Evolutionary conservation across 208 protist species (phyloP), one percentile per base, ranked within the genome.

Genomic region (Herpetomonas samuelpessoai): DNA sequence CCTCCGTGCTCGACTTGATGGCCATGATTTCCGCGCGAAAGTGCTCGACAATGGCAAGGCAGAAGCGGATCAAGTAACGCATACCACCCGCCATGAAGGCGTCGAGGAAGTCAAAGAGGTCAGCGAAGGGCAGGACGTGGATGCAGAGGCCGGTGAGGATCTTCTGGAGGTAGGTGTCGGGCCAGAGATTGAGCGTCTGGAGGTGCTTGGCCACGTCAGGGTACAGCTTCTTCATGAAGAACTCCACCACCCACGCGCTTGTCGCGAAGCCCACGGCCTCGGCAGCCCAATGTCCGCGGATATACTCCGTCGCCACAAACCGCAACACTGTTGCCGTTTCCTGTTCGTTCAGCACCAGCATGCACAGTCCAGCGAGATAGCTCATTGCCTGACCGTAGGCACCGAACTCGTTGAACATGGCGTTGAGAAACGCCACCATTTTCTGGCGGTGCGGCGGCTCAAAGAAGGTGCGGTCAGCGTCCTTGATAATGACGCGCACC

Each of bases 91-190:
- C 62, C 72, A 96, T 89, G 51, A 96, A 96, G 30, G 78, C 66
- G 57, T 96, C 86, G 16, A 96, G 76, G 58, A 96, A 96, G 18
- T 67, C 47, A 61, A 93, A 96, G 18, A 96, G 74, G n/a, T 93
- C 68, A 19, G 71, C 59, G 66, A 96, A 96, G 24, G 71, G 58
- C 52, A 96, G 74, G 41, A 96, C 83, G 63, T 96, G 89, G 41
- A 96, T 83, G 73, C 89, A 96, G 19, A 96, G 64, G n/a, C 86
- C 89, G 1, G 83, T 92, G 30, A 96, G 76, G 57, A 96, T 93
- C 66, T 96, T 96, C 65, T 96, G 89, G 22, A 96, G 73, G 65
- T 96, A 96, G 0, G 89, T 96, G 71, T 96, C 89, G 1, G 89
- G 89, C 86, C 86, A 93, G 60, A 96, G 83, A 19, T 93, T 93